Evolutionary conservation across 1,284 basidiomycete genomes (phyloP).

Genomic region (Pholiota adiposa): DNA sequence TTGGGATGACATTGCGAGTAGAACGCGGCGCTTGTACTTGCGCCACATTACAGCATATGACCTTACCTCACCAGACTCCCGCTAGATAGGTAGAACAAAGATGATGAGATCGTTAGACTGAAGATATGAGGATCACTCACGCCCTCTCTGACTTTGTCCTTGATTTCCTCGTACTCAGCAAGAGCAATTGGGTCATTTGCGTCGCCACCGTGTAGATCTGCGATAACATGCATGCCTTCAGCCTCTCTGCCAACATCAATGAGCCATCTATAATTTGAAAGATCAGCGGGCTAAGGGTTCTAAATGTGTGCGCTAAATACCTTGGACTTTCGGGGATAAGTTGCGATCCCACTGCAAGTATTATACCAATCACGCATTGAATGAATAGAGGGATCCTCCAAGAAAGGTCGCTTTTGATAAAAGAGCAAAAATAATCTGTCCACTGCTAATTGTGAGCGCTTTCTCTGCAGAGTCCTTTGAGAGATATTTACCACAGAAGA

Average conservation of each 20-base stretch:
- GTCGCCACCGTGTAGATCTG: constrained; percentile 89
- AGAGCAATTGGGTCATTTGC: constrained; percentile 74
- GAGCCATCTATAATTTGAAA: constrained; percentile 69
- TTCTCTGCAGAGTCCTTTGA: neutral
- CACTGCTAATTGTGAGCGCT: constrained; percentile 56
- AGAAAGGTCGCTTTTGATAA: constrained; percentile 78
- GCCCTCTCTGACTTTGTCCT: constrained; percentile 83
- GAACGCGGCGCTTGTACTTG: constrained; percentile 85
- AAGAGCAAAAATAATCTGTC: constrained; percentile 95
- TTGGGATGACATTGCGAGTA: constrained; percentile 98
- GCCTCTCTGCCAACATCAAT: constrained; percentile 89
- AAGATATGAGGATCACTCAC: constrained; percentile 44
- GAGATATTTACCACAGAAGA: constrained; percentile 79
- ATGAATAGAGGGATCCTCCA: constrained; percentile 88
- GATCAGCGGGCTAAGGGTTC: neutral
- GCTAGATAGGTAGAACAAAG: constrained; percentile 39
- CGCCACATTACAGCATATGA: constrained; percentile 88
- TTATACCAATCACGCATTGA: constrained; percentile 88
- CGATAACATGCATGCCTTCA: constrained; percentile 88
- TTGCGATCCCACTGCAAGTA: constrained; percentile 84
- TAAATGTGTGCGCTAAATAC: constrained; percentile 41
- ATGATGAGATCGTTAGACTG: neutral
- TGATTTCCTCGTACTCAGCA: constrained; percentile 93
- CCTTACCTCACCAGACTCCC: constrained; percentile 77
- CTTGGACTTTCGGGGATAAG: constrained; percentile 93